phyloP scores from a whole-genome alignment of 257 asterid species.

The Striga asiatica region DNA sequence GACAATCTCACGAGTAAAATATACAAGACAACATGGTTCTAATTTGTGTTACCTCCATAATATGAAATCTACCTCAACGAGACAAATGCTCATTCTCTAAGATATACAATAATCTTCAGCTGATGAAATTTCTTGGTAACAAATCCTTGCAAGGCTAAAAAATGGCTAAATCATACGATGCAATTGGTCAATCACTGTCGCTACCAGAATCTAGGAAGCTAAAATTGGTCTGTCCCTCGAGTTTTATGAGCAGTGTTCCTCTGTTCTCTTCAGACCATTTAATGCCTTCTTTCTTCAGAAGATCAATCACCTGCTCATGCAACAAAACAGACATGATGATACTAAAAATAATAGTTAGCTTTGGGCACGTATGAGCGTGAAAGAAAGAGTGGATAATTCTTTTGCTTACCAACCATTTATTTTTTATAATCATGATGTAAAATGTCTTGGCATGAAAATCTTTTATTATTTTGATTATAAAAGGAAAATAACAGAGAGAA shows the following conservation, averaged over 20 bases:
- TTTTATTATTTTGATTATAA: too few species aligned
- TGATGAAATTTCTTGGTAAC: not conserved
- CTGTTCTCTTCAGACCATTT: slow-evolving; percentile 69
- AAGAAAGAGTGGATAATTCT: too few species aligned
- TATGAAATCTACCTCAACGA: not conserved
- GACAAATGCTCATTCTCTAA: not conserved
- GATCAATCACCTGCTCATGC: slow-evolving; percentile 49
- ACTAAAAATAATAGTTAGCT: not conserved
- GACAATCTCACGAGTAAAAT: not conserved
- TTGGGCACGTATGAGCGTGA: too few species aligned
- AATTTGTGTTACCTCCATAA: not conserved
- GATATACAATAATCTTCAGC: not conserved
- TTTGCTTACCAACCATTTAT: too few species aligned
- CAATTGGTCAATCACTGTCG: slow-evolving; percentile 32
- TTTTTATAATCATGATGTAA: too few species aligned
- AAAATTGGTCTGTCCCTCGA: slow-evolving; percentile 49
- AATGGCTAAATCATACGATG: not conserved
- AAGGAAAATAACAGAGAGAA: too few species aligned
- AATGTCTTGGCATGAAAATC: too few species aligned
- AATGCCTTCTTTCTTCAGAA: slow-evolving; percentile 61
- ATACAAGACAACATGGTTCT: not conserved
- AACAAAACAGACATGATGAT: not conserved
- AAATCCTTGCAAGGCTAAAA: not conserved
- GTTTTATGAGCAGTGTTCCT: slow-evolving; percentile 67
- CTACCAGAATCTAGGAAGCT: slow-evolving; percentile 59